Evolutionary conservation across 148 eudicot species (phyloP).

Genomic region (Dianthus caryophyllus): DNA sequence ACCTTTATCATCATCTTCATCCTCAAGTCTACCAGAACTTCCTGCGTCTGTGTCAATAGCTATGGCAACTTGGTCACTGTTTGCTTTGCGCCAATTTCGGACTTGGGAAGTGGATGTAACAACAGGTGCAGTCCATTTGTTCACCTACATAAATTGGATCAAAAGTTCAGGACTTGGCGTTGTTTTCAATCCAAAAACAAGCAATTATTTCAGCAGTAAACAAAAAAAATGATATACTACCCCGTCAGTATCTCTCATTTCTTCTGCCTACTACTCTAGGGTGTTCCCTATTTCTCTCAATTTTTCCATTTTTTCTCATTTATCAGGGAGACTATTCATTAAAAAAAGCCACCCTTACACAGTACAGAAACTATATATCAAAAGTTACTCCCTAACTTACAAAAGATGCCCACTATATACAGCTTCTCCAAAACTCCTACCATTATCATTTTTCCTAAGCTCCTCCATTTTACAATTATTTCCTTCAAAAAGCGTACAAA

Average conservation of each 20-base stretch:
- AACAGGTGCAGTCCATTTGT: constrained; percentile 68
- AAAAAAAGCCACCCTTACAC: background rate
- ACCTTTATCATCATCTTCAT: constrained; percentile 98
- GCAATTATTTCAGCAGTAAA: background rate
- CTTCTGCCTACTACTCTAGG: background rate
- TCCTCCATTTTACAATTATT: no score
- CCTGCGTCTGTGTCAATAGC: constrained; percentile 67
- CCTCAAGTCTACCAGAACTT: constrained; percentile 48
- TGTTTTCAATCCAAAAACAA: background rate
- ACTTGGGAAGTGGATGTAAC: constrained; percentile 73
- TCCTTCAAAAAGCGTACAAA: no score
- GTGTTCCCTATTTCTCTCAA: background rate
- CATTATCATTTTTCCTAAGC: no score
- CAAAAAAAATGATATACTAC: background rate
- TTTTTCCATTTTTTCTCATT: background rate
- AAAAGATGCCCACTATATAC: no score
- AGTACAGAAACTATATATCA: background rate
- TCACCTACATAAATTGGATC: constrained; percentile 48
- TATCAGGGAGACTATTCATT: background rate
- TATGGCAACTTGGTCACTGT: constrained; percentile 83
- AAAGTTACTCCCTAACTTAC: no score
- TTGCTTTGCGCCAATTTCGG: constrained; percentile 82
- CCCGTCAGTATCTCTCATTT: background rate
- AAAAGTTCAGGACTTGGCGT: background rate
- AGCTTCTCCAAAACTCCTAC: no score